Evolutionary conservation across 768 basidiomycete species (phyloP), one percentile per base, ranked within the genome.

Genomic region (Suillus sp.): DNA sequence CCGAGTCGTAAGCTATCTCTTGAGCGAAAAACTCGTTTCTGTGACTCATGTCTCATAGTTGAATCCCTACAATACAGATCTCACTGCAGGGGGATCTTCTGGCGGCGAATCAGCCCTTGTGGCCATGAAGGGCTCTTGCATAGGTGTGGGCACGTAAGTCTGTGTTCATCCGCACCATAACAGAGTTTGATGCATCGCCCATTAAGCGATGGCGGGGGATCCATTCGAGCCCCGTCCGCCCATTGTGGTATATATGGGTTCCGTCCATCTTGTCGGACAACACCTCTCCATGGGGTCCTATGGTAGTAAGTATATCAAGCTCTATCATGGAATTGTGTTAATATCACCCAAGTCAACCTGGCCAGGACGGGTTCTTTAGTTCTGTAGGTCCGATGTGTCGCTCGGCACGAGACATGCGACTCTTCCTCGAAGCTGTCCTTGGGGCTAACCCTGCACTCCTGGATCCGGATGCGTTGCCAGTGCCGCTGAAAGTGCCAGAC

Each of bases 71-170:
- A 83, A 84, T 64, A 71, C 77, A 1, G 55, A 71, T 13, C 69
- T 83, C 27, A 81, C 80, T 0, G 69, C 78, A 1, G 84, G 85
- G 14, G 85, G 85, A n/a, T 83, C 82, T 11, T 80, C 80, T 2
- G 84, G 84, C 8, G 84, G 84, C 37, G 84, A 84, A 69, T 75
- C 77, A 5, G 82, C 84, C 0, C 67, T 85, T 1, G 59, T 85
- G 2, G 81, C 81, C 4, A 64, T 84, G 60, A 78, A 77, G 40
- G 83, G 83, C 37, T 75, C 78, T 25, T 78, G 79, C 34, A 64
- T 84, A 34, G 80, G 84, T 8, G 70, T 83, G 30, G 81, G 82
- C 34, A 79, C 78, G 73, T 54, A 43, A 66, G 71, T 66, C 4
- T 72, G 72, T 61, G 69, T 30, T 51, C 40, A 1, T 4, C 54